Base-by-base conservation (phyloP, 2,329 filamentous ascomycete species). In the Aspergillus caelatus region DNA sequence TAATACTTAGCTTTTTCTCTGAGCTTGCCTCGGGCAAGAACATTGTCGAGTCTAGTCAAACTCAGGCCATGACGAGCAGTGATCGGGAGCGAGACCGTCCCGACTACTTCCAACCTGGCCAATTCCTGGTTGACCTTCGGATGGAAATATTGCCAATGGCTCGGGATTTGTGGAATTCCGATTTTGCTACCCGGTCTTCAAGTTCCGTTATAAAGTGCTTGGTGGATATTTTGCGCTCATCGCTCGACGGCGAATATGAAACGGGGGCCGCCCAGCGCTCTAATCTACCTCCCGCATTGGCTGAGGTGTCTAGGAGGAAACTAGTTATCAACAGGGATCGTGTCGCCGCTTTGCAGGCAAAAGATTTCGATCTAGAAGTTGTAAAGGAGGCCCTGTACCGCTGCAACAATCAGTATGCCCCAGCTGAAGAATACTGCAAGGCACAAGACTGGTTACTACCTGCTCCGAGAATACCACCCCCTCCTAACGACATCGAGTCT, bases 71-170 rank as follows among this genome's bases (percentile, higher is more conserved):
- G 75, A 80, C 81, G 63, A 78, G 75, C 50, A 79, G 78, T 61
- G 85, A 88, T 11, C 81, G 84, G 52, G 86, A 89, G 56, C 79
- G 84, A 41, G 82, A 84, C 57, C 81, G 83, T 32, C 77, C 84
- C 11, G 87, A 90, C 69, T 87, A 84, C 70, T 92, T 91, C 75
- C 80, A 84, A 11, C 85, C 88, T 16, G 83, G 87, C 1, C 94
- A 97, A 71, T 91, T 98, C 61, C 82, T 97, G 16, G 88, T 98
- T 7, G 94, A 98, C 75, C 80, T 98, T 48, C 90, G 95, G 48
- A 88, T 91, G 79, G 87, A 89, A 30, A 87, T 97, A 30, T 80
- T 97, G 16, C 92, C 93, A 0, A 87, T 90, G 53, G 85, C 95
- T 46, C 86, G 86, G 62, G 85, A 89, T 54, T 85, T 98, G 32